phyloP scores from a whole-genome alignment of 2,329 filamentous ascomycete species.

The Trichocomaceae sp. region DNA sequence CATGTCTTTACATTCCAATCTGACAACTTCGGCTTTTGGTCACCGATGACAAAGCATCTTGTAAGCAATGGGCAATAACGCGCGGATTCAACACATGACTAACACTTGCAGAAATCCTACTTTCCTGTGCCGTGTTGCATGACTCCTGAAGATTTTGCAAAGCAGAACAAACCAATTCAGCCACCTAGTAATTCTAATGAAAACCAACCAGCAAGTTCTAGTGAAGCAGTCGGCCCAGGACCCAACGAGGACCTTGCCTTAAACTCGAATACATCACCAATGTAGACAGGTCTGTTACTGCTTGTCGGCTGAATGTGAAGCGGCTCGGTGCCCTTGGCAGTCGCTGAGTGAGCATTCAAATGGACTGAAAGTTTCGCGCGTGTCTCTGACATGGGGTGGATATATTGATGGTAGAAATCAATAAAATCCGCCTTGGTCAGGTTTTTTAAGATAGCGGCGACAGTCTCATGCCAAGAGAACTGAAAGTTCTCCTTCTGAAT shows the following conservation, averaged over 20 bases:
- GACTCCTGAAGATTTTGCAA: not conserved
- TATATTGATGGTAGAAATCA: slow-evolving; percentile 68
- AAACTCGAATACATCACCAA: slow-evolving; percentile 73
- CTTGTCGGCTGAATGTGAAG: slow-evolving; percentile 19
- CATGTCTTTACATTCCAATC: slow-evolving; percentile 1
- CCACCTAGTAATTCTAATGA: too few species aligned
- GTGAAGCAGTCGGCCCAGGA: slow-evolving; percentile 49
- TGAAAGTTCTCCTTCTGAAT: slow-evolving; percentile 82
- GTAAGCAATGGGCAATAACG: not conserved
- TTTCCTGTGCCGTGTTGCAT: not conserved
- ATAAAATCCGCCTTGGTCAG: slow-evolving; percentile 75
- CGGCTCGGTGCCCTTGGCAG: slow-evolving; percentile 33
- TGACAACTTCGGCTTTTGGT: not conserved
- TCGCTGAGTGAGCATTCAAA: slow-evolving; percentile 64
- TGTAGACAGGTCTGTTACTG: slow-evolving; percentile 44
- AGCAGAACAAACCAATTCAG: not conserved
- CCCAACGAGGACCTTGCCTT: slow-evolving; percentile 70
- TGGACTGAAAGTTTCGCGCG: slow-evolving; percentile 80
- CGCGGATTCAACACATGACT: not conserved
- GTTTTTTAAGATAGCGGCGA: slow-evolving; percentile 66
- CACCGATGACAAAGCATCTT: not conserved
- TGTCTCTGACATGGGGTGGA: slow-evolving; percentile 63
- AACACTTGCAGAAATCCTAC: not conserved
- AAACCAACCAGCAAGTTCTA: too few species aligned
- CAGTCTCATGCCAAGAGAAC: slow-evolving; percentile 73